A percentile compares a stretch with the other conserved stretches of the same genome.
These are phyloP conservation scores for Vigna reflexopilosa DNA, from an alignment of 306 rosid genomes.

Conservation along the genomic window DNA sequence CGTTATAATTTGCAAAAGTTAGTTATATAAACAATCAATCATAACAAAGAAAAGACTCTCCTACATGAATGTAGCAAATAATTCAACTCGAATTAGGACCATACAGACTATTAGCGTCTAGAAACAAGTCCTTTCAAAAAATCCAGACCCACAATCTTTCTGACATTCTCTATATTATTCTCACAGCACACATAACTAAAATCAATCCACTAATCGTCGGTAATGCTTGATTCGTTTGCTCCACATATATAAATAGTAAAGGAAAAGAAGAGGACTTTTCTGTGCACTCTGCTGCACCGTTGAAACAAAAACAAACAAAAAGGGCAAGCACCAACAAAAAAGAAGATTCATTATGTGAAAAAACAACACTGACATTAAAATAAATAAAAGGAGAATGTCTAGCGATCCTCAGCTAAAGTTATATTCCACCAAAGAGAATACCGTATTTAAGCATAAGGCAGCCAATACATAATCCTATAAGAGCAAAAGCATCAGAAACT, in stretches of 20 bases:
- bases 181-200: constrained; percentile 44
- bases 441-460: constrained; percentile 63
- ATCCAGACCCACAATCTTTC: constrained; percentile 56
- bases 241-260: constrained; percentile 51
- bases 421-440: constrained; percentile 56
- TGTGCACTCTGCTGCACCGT: constrained; percentile 58
- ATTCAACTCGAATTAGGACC: constrained; percentile 44
- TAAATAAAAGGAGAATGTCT: constrained; percentile 49
- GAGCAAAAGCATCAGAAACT: constrained; percentile 82
- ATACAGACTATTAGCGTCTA: constrained; percentile 42
- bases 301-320: constrained; percentile 56
- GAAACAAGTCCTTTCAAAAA: constrained; percentile 47
- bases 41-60: constrained; percentile 42
- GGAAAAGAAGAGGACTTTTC: constrained; percentile 39
- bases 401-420: constrained; percentile 53
- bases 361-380: constrained; percentile 65
- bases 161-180: constrained; percentile 54
- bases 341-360: constrained; percentile 71
- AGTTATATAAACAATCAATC: constrained; percentile 45
- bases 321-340: constrained; percentile 60
- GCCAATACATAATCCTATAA: constrained; percentile 58
- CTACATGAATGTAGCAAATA: constrained; percentile 40
- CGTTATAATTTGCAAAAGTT: constrained; percentile 39
- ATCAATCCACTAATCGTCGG: constrained; percentile 51
- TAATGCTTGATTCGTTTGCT: constrained; percentile 68